These are phyloP conservation scores for Erucastrum elatum DNA, from an alignment of 345 rosid species.

Conservation along the genomic window DNA sequence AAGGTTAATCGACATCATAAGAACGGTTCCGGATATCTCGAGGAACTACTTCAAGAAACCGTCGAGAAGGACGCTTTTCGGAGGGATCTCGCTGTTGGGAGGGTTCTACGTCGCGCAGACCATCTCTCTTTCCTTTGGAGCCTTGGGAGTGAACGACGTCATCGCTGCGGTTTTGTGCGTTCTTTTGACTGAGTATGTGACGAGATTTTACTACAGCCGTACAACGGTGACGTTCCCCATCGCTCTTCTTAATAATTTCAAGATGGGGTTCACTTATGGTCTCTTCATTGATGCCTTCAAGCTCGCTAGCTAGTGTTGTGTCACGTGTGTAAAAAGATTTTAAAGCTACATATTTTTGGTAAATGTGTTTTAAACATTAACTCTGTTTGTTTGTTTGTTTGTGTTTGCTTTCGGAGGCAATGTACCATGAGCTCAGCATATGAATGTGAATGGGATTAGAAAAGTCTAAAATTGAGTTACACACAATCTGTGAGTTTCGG, in stretches of 20 bases:
- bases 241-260: conserved; percentile 92
- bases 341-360: neutral
- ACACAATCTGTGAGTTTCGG: neutral
- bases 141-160: conserved; percentile 91
- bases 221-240: conserved; percentile 80
- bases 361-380: neutral
- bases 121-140: conserved; percentile 86
- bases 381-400: neutral
- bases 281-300: conserved; percentile 96
- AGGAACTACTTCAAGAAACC: conserved; percentile 84
- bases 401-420: neutral
- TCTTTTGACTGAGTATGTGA: conserved; percentile 81
- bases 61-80: conserved; percentile 81
- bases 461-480: neutral
- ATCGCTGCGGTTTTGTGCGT: conserved; percentile 90
- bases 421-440: neutral
- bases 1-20: conserved; percentile 73
- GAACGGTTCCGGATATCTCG: conserved; percentile 67
- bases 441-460: neutral
- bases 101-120: conserved; percentile 96
- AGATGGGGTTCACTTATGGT: conserved; percentile 96
- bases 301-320: conserved; percentile 62
- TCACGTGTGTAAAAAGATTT: neutral
- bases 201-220: conserved; percentile 77
- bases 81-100: conserved; percentile 83